Conservation (phyloP, 257 asterid genomes). For the Solanum verrucosum region DNA sequence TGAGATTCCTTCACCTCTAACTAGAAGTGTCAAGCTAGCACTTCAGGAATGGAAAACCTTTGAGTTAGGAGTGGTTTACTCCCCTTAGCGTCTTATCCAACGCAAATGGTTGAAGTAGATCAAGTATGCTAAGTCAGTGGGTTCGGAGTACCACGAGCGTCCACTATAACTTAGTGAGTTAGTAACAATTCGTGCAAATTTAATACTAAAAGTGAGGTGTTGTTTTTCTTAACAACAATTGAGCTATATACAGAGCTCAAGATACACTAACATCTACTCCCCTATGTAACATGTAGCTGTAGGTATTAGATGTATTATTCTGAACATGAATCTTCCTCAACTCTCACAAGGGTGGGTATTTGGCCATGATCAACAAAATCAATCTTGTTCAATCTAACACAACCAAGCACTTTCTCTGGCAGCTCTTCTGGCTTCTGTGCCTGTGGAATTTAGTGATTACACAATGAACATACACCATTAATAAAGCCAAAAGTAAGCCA, state of each 20-base stretch:
- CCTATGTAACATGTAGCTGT: not conserved
- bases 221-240: not conserved
- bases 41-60: not conserved
- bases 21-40: not conserved
- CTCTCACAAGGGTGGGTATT: constrained; percentile 40
- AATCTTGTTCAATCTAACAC: constrained; percentile 61
- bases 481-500: not conserved
- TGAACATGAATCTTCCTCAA: constrained; percentile 20
- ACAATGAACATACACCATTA: not conserved
- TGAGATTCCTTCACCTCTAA: not conserved
- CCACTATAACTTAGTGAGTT: not conserved
- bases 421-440: constrained; percentile 69
- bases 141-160: not conserved
- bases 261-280: not conserved
- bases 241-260: not conserved
- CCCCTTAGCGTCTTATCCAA: not conserved
- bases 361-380: constrained; percentile 64
- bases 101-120: not conserved
- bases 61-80: not conserved
- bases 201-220: not conserved
- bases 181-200: not conserved
- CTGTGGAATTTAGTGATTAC: constrained; percentile 13
- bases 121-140: not conserved
- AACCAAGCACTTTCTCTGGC: constrained; percentile 57
- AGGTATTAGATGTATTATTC: not conserved